Conservation (phyloP, 768 basidiomycete species). For the Lyophyllum shimeji region DNA sequence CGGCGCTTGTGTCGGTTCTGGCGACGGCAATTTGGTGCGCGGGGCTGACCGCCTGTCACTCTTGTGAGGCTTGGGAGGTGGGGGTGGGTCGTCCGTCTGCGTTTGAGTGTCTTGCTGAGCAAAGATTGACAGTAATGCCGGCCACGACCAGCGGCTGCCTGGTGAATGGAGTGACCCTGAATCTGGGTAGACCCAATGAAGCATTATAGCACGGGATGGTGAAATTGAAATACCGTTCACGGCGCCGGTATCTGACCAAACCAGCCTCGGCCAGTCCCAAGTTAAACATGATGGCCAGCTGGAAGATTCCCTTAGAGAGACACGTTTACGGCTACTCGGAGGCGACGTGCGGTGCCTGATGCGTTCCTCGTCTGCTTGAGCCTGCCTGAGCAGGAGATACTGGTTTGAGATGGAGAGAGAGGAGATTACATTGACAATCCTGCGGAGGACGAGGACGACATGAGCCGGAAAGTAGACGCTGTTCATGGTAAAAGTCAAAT, state of each 20-base stretch:
- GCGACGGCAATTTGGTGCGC: conserved; percentile 13
- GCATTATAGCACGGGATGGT: background rate
- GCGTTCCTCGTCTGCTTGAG: conserved; percentile 15
- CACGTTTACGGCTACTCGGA: background rate
- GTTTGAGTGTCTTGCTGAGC: conserved; percentile 15
- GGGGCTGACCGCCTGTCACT: conserved; percentile 5
- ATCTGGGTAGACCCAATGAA: background rate
- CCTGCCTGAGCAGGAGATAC: conserved; percentile 40
- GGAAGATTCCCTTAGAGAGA: conserved; percentile 26
- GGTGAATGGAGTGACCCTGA: conserved; percentile 18
- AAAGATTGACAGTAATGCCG: conserved; percentile 21
- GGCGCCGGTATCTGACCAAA: background rate
- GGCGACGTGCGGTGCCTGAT: background rate
- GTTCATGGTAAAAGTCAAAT: conserved; percentile 29
- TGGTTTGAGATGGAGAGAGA: conserved; percentile 70
- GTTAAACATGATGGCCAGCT: conserved; percentile 23
- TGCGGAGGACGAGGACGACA: conserved; percentile 59
- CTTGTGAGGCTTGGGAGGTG: conserved; percentile 15
- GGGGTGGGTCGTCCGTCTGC: conserved; percentile 18
- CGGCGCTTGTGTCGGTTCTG: conserved; percentile 21
- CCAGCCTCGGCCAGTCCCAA: conserved; percentile 23
- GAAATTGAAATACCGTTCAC: conserved; percentile 1
- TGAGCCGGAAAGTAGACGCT: conserved; percentile 55
- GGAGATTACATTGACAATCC: conserved; percentile 68
- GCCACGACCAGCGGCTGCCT: conserved; percentile 27